Evolutionary conservation across 108 stramenopile species (phyloP).

Genomic region (Schizochytrium sp.): DNA sequence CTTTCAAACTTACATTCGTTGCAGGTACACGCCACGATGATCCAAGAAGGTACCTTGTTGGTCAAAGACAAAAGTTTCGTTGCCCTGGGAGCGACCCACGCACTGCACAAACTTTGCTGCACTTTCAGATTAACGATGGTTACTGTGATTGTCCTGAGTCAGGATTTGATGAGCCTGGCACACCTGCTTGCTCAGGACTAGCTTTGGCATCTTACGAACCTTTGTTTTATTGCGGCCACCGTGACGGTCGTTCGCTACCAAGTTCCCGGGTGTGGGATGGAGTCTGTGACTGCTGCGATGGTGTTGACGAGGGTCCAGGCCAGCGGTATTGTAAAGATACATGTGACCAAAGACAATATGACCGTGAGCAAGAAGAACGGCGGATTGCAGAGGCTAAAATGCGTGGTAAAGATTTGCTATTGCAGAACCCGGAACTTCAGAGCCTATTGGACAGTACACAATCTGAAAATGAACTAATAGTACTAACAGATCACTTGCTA

Average conservation of each 20-base stretch:
- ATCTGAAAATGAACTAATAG: too few relatives aligned
- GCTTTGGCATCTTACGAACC: background rate
- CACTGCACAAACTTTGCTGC: background rate
- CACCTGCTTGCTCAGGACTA: constrained; percentile 32
- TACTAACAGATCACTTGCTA: too few relatives aligned
- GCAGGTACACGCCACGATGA: background rate
- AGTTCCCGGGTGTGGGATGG: constrained; percentile 22
- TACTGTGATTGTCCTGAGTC: constrained; percentile 40
- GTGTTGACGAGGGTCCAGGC: constrained; percentile 26
- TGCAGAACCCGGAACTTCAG: too few relatives aligned
- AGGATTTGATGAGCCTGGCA: constrained; percentile 58
- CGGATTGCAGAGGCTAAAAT: background rate
- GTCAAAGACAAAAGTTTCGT: background rate
- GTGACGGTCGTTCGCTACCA: background rate
- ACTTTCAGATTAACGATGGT: constrained; percentile 42
- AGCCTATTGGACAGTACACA: too few relatives aligned
- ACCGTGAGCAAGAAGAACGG: background rate
- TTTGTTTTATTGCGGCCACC: constrained; percentile 6
- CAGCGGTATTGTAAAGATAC: constrained; percentile 7
- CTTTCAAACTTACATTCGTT: background rate
- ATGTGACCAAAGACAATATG: background rate
- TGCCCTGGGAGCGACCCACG: background rate
- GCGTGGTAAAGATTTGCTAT: background rate
- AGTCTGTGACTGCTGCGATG: constrained; percentile 47
- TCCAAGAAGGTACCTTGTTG: background rate